phyloP scores from a whole-genome alignment of 768 basidiomycete genomes.

The Boletus rubropictus region DNA sequence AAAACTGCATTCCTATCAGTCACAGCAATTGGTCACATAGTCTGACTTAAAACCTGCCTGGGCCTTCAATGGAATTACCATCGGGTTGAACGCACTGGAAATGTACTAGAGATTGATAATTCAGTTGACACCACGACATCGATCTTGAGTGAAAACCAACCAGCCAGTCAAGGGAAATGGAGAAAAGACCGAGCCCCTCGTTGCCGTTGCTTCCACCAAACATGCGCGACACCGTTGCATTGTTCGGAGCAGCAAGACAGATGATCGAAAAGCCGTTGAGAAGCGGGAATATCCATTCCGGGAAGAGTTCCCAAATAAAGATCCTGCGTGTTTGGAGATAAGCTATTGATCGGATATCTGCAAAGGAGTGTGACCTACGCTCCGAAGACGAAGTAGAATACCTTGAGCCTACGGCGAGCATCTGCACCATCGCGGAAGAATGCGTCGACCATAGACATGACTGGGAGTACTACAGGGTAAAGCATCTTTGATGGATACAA shows the following conservation, averaged over 20 bases:
- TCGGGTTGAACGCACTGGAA: slow-evolving; percentile 34
- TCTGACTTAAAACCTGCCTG: slow-evolving; percentile 26
- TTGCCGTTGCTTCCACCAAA: slow-evolving; percentile 61
- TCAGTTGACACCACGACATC: neutral
- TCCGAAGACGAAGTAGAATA: slow-evolving; percentile 22
- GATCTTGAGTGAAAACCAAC: slow-evolving; percentile 25
- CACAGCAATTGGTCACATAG: neutral
- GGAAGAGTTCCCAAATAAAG: slow-evolving; percentile 26
- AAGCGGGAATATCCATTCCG: slow-evolving; percentile 46
- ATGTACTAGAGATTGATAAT: slow-evolving; percentile 17
- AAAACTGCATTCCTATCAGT: slow-evolving; percentile 28
- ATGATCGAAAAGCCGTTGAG: slow-evolving; percentile 57
- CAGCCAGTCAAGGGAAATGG: slow-evolving; percentile 61
- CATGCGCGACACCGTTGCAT: slow-evolving; percentile 45
- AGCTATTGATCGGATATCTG: neutral
- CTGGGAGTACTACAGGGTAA: slow-evolving; percentile 31
- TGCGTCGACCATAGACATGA: slow-evolving; percentile 25
- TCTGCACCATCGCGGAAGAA: slow-evolving; percentile 39
- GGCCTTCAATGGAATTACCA: slow-evolving; percentile 50
- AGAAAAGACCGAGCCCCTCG: slow-evolving; percentile 56
- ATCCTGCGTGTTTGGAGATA: slow-evolving; percentile 25
- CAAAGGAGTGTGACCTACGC: slow-evolving; percentile 29
- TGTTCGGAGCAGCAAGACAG: slow-evolving; percentile 51
- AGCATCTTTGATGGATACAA: slow-evolving; percentile 45
- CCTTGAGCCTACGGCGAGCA: slow-evolving; percentile 37